Conservation (phyloP, 768 basidiomycete species). For the Boletus bicolor region DNA sequence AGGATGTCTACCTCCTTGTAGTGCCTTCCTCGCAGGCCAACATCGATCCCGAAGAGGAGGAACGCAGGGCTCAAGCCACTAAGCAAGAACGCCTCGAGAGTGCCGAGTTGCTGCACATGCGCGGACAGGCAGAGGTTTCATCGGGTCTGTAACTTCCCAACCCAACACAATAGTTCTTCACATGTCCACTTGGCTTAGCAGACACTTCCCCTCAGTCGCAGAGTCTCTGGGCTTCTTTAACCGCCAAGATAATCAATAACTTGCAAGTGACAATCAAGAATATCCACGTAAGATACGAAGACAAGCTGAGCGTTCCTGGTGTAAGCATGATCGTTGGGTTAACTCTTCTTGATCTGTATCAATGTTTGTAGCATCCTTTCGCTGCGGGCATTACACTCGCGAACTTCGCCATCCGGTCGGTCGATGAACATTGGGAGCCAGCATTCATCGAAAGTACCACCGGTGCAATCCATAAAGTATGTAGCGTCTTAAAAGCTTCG, state of each 20-base stretch:
- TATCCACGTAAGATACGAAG: conserved; percentile 95
- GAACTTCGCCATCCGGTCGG: conserved; percentile 85
- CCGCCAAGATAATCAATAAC: conserved; percentile 91
- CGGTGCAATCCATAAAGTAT: conserved; percentile 86
- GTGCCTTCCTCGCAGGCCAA: conserved; percentile 71
- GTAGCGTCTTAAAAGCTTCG: background rate
- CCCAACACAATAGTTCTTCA: background rate
- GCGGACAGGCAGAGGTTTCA: conserved; percentile 49
- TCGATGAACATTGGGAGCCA: conserved; percentile 82
- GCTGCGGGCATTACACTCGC: conserved; percentile 87
- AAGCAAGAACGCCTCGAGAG: conserved; percentile 88
- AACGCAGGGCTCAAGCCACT: conserved; percentile 71
- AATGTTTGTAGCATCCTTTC: conserved; percentile 75
- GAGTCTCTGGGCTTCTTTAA: conserved; percentile 77
- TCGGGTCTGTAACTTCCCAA: conserved; percentile 37
- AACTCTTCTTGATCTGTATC: background rate
- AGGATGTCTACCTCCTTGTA: conserved; percentile 94
- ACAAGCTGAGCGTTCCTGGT: conserved; percentile 88
- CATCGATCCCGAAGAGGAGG: conserved; percentile 81
- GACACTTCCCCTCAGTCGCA: conserved; percentile 72
- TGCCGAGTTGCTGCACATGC: conserved; percentile 79
- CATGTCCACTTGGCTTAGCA: conserved; percentile 15
- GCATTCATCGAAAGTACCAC: conserved; percentile 90
- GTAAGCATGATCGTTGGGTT: conserved; percentile 44
- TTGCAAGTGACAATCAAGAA: conserved; percentile 94